Evolutionary conservation across 1,284 basidiomycete species (phyloP).

Genomic region (Meripilus lineatus): DNA sequence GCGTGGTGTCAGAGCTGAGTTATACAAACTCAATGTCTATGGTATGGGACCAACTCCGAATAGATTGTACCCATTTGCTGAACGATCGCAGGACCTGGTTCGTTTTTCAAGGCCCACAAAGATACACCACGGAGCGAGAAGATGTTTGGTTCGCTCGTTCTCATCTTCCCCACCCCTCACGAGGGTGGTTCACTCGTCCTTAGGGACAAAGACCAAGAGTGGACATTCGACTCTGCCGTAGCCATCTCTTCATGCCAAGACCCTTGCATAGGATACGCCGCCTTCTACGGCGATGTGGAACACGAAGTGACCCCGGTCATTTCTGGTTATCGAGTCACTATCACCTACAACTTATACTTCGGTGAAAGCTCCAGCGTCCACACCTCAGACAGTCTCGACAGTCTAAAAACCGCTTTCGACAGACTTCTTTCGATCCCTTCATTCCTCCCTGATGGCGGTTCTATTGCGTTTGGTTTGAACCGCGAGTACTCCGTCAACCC

Average conservation of each 20-base stretch:
- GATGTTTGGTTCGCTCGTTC: slow-evolving; percentile 38
- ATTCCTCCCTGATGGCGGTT: slow-evolving; percentile 28
- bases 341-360: slow-evolving; percentile 36
- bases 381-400: background rate
- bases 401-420: slow-evolving; percentile 10
- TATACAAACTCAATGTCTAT: slow-evolving; percentile 32
- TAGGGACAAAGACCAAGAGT: slow-evolving; percentile 23
- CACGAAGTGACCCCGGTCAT: slow-evolving; percentile 36
- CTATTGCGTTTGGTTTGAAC: slow-evolving; percentile 17
- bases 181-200: slow-evolving; percentile 29
- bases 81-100: slow-evolving; percentile 16
- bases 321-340: slow-evolving; percentile 34
- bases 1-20: slow-evolving; percentile 19
- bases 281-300: slow-evolving; percentile 37
- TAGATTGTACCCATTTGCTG: background rate
- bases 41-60: slow-evolving; percentile 16
- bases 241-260: background rate
- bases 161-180: slow-evolving; percentile 32
- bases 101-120: slow-evolving; percentile 36
- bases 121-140: slow-evolving; percentile 29
- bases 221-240: slow-evolving; percentile 21
- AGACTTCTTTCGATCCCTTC: slow-evolving; percentile 18
- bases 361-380: background rate
- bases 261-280: slow-evolving; percentile 24
- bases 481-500: background rate